Base-by-base conservation (phyloP, 2,329 filamentous ascomycete species). In the Polytolypa hystricis region DNA sequence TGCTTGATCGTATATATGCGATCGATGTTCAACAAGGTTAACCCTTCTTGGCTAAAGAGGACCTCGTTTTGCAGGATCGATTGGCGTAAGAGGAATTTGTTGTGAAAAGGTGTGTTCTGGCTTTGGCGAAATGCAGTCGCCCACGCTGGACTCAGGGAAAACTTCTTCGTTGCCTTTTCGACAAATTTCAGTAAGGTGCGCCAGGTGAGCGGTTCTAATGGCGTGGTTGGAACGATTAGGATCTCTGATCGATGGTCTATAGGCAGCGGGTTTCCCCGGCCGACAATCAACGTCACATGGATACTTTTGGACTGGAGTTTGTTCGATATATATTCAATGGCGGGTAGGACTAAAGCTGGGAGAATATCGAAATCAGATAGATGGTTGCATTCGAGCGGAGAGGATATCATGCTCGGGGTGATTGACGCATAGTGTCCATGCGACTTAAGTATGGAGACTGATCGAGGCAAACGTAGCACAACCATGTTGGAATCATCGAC, bases 1-100 rank as follows among this genome's bases (percentile, higher is more conserved):
- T 58, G 58, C 41, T 66, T 66, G 42, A 66, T 56, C 10, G 56
- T 64, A 39, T 64, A 64, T 38, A 65, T 60, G 26, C 61, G 60
- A 47, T 66, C 62, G 43, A 65, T 59, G 36, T 57, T 64, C 8
- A 66, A 50, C 5, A 66, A 43, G 0, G 62, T 64, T 21, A 66
- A 46, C 2, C 62, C 62, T 40, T 66, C 62, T 30, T 60, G 56
- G 38, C 56, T 60, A 48, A 63, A 64, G 21, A 65, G 49, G 21
- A 65, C 55, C 36, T 65, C 60, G 38, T 64, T 62, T 41, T 66
- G 62, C 26, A 60, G 43, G 27, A 65, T 57, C 5, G 62, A 64
- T 39, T 62, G 60, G 35, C 60, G 52, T 26, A 62, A 50, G 4
- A 65, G 52, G 42, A 63, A 62, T 14, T 39, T 27, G 16, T 62